phyloP scores from a whole-genome alignment of 1,284 basidiomycete genomes.

The Porogramme epimiltina region DNA sequence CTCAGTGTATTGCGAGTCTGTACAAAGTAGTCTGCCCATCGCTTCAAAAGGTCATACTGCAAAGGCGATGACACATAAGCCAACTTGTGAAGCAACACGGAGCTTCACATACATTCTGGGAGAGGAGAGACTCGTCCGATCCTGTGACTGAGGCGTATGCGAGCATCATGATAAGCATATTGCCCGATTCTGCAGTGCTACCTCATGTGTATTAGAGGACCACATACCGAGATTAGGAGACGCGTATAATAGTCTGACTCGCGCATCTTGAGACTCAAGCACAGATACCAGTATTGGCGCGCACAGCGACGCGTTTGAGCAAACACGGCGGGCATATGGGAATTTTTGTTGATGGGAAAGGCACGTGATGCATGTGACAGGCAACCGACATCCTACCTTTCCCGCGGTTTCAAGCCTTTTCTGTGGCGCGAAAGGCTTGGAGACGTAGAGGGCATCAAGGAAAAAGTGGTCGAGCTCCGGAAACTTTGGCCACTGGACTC shows the following conservation, averaged over 20 bases:
- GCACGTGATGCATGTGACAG: too few species aligned
- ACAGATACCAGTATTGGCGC: constrained; percentile 45
- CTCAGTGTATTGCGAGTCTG: constrained; percentile 21
- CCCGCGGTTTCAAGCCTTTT: too few species aligned
- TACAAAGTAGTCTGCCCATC: constrained; percentile 72
- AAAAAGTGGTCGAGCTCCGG: too few species aligned
- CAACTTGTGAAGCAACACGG: constrained; percentile 1
- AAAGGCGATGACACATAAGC: not conserved
- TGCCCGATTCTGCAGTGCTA: constrained; percentile 62
- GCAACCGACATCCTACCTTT: too few species aligned
- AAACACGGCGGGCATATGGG: too few species aligned
- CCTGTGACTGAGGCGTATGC: constrained; percentile 63
- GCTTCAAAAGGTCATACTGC: constrained; percentile 56
- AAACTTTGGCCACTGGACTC: too few species aligned
- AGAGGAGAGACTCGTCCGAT: constrained; percentile 53
- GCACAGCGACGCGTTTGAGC: constrained; percentile 44
- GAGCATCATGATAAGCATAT: constrained; percentile 74
- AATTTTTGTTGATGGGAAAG: too few species aligned
- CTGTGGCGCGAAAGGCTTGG: too few species aligned
- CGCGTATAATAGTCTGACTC: constrained; percentile 41
- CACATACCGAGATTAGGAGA: constrained; percentile 43
- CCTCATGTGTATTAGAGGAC: not conserved
- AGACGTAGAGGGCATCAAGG: too few species aligned
- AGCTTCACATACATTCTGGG: constrained; percentile 46
- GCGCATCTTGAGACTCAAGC: constrained; percentile 39